A percentile compares a stretch with the other conserved stretches of the same genome.
phyloP scores from a whole-genome alignment of 2,329 filamentous ascomycete genomes.

The Xylariales sp. region DNA sequence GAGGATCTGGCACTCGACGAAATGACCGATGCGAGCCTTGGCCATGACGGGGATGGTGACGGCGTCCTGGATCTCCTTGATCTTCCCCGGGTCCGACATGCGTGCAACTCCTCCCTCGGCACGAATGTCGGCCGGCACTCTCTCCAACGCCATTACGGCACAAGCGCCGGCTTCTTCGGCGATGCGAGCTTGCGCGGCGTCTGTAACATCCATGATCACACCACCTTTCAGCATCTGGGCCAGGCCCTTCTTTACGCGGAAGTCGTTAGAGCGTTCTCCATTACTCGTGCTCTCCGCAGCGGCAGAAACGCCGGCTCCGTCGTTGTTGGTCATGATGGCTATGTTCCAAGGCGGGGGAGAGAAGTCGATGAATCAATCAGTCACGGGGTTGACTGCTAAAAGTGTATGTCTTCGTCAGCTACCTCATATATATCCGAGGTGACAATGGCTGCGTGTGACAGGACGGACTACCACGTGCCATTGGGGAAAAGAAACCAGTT shows the following conservation, averaged over 20 bases:
- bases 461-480: too few species aligned
- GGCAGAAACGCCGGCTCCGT: slow-evolving; percentile 13
- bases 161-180: slow-evolving; percentile 94
- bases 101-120: slow-evolving; percentile 87
- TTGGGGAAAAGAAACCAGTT: too few species aligned
- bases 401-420: too few species aligned
- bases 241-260: slow-evolving; percentile 89
- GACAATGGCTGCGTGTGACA: too few species aligned
- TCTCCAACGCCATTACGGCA: slow-evolving; percentile 97
- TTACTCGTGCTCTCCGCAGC: slow-evolving; percentile 12
- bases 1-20: slow-evolving; percentile 97
- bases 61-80: slow-evolving; percentile 88
- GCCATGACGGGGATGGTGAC: slow-evolving; percentile 99
- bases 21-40: slow-evolving; percentile 95
- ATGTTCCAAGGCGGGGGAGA: not conserved
- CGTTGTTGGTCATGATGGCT: slow-evolving; percentile 19
- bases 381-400: not conserved
- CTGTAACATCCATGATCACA: slow-evolving; percentile 98
- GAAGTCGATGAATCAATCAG: not conserved
- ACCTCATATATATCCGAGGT: too few species aligned
- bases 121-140: slow-evolving; percentile 94
- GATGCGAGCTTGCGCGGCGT: slow-evolving; percentile 89
- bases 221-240: slow-evolving; percentile 98
- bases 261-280: slow-evolving; percentile 39
- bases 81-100: slow-evolving; percentile 94